Percentiles rank a stretch among this genome's conserved stretches.
phyloP scores from a whole-genome alignment of 163 green algal genomes.

The Volvox carteri region DNA sequence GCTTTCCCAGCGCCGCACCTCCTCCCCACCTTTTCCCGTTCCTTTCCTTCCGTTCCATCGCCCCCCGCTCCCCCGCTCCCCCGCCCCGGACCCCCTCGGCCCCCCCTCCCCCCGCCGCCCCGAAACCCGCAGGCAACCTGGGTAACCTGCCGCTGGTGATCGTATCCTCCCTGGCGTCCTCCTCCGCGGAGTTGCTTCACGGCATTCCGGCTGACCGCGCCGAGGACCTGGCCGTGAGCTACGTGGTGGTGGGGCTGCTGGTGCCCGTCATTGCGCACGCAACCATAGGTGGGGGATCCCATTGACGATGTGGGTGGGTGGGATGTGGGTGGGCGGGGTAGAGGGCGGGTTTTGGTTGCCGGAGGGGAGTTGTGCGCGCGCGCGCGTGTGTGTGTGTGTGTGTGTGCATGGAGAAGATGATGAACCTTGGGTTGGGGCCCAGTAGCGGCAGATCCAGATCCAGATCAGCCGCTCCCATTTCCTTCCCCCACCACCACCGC shows the following conservation, averaged over 20 bases:
- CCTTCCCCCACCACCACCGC: no score
- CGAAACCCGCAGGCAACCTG: slow-evolving; percentile 57
- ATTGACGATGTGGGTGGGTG: no score
- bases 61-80: background rate
- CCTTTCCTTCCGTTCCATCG: background rate
- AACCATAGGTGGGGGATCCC: slow-evolving; percentile 36
- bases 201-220: slow-evolving; percentile 20
- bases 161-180: slow-evolving; percentile 18
- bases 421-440: no score
- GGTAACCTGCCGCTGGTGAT: slow-evolving; percentile 54
- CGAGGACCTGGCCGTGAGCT: slow-evolving; percentile 52
- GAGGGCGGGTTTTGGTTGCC: no score
- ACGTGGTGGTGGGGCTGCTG: slow-evolving; percentile 51
- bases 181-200: slow-evolving; percentile 3
- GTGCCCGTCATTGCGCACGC: slow-evolving; percentile 42
- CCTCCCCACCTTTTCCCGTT: no score
- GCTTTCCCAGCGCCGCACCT: no score
- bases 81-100: background rate
- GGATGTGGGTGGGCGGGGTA: no score
- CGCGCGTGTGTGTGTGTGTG: no score
- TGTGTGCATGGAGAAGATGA: no score
- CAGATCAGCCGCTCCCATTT: no score
- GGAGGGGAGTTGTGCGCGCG: no score
- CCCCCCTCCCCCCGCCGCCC: background rate
- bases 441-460: no score